phyloP scores from a whole-genome alignment of 768 basidiomycete genomes.

The Rhodotorula paludigena region DNA sequence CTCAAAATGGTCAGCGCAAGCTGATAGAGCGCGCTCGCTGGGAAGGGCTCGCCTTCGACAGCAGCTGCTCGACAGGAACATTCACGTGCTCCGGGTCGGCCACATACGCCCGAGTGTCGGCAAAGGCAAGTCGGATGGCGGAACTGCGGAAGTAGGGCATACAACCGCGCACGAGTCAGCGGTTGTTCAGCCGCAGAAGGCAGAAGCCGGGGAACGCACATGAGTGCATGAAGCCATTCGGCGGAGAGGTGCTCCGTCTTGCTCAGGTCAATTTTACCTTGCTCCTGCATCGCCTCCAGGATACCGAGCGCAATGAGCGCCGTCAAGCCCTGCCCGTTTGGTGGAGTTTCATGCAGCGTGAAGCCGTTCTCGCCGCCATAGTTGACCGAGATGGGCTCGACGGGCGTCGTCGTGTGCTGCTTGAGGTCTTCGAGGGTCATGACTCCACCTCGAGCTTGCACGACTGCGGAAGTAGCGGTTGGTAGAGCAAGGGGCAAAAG shows the following conservation, averaged over 20 bases:
- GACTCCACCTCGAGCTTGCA: conserved; percentile 78
- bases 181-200: neutral
- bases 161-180: neutral
- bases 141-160: conserved; percentile 7
- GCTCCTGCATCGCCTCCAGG: conserved; percentile 76
- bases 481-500: too few species aligned
- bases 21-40: neutral
- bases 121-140: conserved; percentile 43
- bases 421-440: conserved; percentile 93
- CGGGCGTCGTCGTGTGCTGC: conserved; percentile 68
- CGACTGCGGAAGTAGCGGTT: conserved; percentile 54
- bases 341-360: conserved; percentile 93
- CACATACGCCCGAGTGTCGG: conserved; percentile 86
- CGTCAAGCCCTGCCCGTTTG: conserved; percentile 96
- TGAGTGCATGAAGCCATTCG: conserved; percentile 76
- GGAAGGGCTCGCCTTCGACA: conserved; percentile 64
- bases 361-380: conserved; percentile 66
- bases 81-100: conserved; percentile 75
- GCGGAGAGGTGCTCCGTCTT: conserved; percentile 86
- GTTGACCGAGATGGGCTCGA: conserved; percentile 86
- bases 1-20: conserved; percentile 7
- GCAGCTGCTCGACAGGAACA: conserved; percentile 71
- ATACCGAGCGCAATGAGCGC: conserved; percentile 85
- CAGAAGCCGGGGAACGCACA: conserved; percentile 11
- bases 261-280: conserved; percentile 62